Percentiles rank a stretch among this genome's conserved stretches.
Evolutionary conservation across 2,329 filamentous ascomycete species (phyloP).

Genomic region (Parascedosporium putredinis): DNA sequence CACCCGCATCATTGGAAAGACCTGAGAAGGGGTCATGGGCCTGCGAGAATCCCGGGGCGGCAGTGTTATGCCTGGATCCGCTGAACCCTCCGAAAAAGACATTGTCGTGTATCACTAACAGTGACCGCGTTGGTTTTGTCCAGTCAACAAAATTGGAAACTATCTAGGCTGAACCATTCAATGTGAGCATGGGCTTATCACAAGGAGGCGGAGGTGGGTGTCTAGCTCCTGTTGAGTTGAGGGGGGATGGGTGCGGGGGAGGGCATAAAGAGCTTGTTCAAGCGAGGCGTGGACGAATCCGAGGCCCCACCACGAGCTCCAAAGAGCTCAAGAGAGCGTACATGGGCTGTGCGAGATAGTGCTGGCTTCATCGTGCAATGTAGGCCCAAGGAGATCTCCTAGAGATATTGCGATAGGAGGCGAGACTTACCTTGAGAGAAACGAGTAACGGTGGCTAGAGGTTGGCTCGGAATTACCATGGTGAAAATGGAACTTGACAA

Average conservation of each 20-base stretch:
- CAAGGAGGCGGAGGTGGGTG: too few species aligned
- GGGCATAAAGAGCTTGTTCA: too few species aligned
- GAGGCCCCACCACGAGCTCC: too few species aligned
- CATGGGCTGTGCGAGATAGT: too few species aligned
- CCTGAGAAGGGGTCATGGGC: conserved; percentile 78
- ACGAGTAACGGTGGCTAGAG: neutral
- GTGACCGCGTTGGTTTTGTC: too few species aligned
- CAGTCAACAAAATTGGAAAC: too few species aligned
- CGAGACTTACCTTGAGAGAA: conserved; percentile 2
- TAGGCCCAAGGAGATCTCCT: neutral
- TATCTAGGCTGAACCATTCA: too few species aligned
- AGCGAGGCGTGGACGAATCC: too few species aligned
- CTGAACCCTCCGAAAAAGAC: conserved; percentile 88
- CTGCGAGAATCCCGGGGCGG: conserved; percentile 73
- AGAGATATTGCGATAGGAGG: neutral
- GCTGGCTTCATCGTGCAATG: too few species aligned
- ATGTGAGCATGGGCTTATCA: neutral
- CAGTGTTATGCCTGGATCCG: conserved; percentile 55
- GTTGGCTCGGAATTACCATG: conserved; percentile 4
- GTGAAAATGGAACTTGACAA: conserved; percentile 3
- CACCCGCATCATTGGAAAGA: conserved; percentile 55
- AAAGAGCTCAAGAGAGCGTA: too few species aligned
- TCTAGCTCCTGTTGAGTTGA: too few species aligned
- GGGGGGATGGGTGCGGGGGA: too few species aligned
- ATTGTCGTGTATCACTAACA: conserved; percentile 39